phyloP scores from a whole-genome alignment of 352 stramenopile species.

The Paralagenidium karlingii region DNA sequence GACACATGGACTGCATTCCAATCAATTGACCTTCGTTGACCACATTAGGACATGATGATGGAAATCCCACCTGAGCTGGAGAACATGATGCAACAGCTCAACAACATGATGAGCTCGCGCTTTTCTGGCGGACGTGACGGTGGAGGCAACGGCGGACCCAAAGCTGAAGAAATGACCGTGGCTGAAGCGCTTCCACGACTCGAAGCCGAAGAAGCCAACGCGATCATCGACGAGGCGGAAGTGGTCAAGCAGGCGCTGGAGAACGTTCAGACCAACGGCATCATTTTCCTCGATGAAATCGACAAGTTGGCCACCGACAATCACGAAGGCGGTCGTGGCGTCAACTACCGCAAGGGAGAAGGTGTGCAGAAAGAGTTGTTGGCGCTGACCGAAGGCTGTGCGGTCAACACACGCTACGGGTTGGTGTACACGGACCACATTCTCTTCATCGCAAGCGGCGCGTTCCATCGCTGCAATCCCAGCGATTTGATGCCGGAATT shows the following conservation, averaged over 20 bases:
- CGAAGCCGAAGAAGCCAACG: conserved; percentile 55
- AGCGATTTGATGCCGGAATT: conserved; percentile 97
- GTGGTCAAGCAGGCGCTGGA: conserved; percentile 61
- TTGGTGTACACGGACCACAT: conserved; percentile 99
- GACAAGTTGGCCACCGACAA: conserved; percentile 96
- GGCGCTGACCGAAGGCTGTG: conserved; percentile 96
- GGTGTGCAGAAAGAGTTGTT: conserved; percentile 98
- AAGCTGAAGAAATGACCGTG: conserved; percentile 50
- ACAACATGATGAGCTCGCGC: conserved; percentile 46
- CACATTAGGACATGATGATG: conserved; percentile 53
- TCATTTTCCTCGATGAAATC: conserved; percentile 99
- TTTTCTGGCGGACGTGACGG: conserved; percentile 6
- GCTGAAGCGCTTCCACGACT: conserved; percentile 61
- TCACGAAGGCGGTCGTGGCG: conserved; percentile 43
- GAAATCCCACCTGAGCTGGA: conserved; percentile 71
- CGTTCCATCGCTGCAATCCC: conserved; percentile 96
- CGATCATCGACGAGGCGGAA: conserved; percentile 64
- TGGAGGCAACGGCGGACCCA: conserved; percentile 8
- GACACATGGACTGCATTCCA: background rate
- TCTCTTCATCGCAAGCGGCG: conserved; percentile 94
- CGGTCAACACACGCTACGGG: conserved; percentile 86
- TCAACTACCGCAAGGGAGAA: conserved; percentile 86
- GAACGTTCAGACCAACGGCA: conserved; percentile 95
- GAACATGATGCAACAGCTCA: conserved; percentile 70
- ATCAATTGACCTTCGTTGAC: background rate